A percentile compares a stretch with the other conserved stretches of the same genome.
phyloP scores from a whole-genome alignment of 2,329 filamentous ascomycete species.

The Sclerotinia spermophila region DNA sequence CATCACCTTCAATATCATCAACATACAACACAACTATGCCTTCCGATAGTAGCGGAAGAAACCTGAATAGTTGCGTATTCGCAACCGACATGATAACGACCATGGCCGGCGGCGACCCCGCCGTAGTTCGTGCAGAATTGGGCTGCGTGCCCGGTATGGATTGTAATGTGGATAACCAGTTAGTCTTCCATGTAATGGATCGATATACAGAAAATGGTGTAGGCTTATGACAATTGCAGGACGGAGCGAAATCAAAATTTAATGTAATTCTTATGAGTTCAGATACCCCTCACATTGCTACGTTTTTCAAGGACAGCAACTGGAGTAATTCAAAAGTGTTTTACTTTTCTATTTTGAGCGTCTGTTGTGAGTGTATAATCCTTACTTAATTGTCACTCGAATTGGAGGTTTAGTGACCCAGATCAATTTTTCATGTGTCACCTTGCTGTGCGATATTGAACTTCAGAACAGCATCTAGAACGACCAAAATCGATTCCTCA shows the following conservation, averaged over 20 bases:
- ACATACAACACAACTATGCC: background rate
- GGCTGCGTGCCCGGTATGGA: slow-evolving; percentile 41
- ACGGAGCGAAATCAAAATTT: background rate
- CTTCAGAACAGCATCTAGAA: background rate
- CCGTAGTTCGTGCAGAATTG: slow-evolving; percentile 40
- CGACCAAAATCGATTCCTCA: background rate
- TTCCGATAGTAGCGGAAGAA: slow-evolving; percentile 7
- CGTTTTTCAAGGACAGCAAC: background rate
- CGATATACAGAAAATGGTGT: slow-evolving; percentile 37
- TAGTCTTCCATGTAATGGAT: slow-evolving; percentile 45
- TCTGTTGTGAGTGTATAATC: background rate
- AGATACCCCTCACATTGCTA: slow-evolving; percentile 4
- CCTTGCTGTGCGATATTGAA: background rate
- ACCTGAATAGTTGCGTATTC: slow-evolving; percentile 38
- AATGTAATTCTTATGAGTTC: background rate
- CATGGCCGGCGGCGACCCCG: slow-evolving; percentile 40
- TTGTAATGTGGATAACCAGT: slow-evolving; percentile 43
- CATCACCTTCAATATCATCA: slow-evolving; percentile 17
- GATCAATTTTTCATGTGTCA: background rate
- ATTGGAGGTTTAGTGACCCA: slow-evolving; percentile 1
- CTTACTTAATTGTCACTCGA: background rate
- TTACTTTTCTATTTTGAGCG: background rate
- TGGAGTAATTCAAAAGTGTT: background rate
- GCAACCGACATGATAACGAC: slow-evolving; percentile 45
- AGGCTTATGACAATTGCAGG: slow-evolving; percentile 25